These are phyloP conservation scores for Cantharellus cinnabarinus DNA, from an alignment of 768 basidiomycete species.

Conservation along the genomic window DNA sequence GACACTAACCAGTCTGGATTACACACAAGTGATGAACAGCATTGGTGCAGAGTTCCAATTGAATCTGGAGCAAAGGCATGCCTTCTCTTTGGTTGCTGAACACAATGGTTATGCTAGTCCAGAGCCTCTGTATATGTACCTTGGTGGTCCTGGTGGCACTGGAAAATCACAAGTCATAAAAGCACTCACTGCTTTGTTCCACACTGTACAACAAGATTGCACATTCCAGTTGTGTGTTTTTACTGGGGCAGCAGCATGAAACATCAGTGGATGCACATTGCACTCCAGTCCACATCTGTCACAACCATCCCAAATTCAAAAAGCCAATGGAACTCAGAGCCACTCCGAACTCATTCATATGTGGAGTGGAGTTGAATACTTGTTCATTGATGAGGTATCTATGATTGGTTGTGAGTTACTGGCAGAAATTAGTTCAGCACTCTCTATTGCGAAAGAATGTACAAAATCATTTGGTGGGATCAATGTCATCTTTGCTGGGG, in stretches of 20 bases:
- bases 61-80: not conserved
- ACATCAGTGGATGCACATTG: conserved; percentile 11
- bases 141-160: conserved; percentile 13
- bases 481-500: conserved; percentile 6
- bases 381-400: conserved; percentile 6
- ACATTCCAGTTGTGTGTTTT: conserved; percentile 9
- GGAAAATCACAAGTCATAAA: conserved; percentile 13
- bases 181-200: conserved; percentile 10
- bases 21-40: not conserved
- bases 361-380: conserved; percentile 7
- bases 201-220: not conserved
- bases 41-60: not conserved
- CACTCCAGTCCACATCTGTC: conserved; percentile 6
- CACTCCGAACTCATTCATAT: not conserved
- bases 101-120: not conserved
- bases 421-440: not conserved
- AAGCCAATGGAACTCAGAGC: not conserved
- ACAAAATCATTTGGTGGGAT: conserved; percentile 3
- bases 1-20: too few relatives aligned
- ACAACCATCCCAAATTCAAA: not conserved
- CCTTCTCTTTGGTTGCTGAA: not conserved
- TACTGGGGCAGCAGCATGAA: conserved; percentile 12
- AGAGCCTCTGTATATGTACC: conserved; percentile 8
- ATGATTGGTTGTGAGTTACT: conserved; percentile 5
- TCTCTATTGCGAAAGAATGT: conserved; percentile 1